Conservation (phyloP, 2,329 filamentous ascomycete genomes). For the Alternaria tenuissima region DNA sequence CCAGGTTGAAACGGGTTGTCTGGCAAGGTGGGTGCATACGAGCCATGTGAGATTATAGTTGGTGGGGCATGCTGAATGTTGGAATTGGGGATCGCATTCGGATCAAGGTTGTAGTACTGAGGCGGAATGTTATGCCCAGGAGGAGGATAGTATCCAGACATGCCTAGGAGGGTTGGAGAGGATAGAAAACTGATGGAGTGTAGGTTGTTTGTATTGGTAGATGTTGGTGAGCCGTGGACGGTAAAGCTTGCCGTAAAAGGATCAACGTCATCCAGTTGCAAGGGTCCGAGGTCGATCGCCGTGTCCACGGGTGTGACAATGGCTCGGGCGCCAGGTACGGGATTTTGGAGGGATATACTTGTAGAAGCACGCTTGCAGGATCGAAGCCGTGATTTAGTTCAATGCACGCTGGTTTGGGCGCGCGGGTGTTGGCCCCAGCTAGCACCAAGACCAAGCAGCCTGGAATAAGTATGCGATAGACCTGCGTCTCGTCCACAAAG, state of each 20-base stretch:
- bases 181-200: slow-evolving; percentile 29
- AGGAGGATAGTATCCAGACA: slow-evolving; percentile 50
- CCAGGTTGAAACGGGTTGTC: slow-evolving; percentile 45
- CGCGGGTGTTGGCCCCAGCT: slow-evolving; percentile 46
- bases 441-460: slow-evolving; percentile 45
- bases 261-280: slow-evolving; percentile 52
- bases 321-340: slow-evolving; percentile 40
- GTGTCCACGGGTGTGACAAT: slow-evolving; percentile 35
- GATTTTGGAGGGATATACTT: slow-evolving; percentile 24
- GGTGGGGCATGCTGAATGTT: slow-evolving; percentile 37
- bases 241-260: slow-evolving; percentile 37
- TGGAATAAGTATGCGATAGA: slow-evolving; percentile 37
- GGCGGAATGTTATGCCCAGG: slow-evolving; percentile 44
- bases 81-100: slow-evolving; percentile 34
- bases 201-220: slow-evolving; percentile 25
- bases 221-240: slow-evolving; percentile 29
- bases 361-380: slow-evolving; percentile 31
- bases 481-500: slow-evolving; percentile 32
- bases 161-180: slow-evolving; percentile 29
- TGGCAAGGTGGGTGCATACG: slow-evolving; percentile 37
- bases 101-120: slow-evolving; percentile 48
- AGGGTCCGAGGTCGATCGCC: slow-evolving; percentile 47
- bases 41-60: slow-evolving; percentile 41
- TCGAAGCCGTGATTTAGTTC: slow-evolving; percentile 29
- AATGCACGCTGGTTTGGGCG: slow-evolving; percentile 37